phyloP scores from a whole-genome alignment of 306 rosid species.

The Echinosophora koreensis region DNA sequence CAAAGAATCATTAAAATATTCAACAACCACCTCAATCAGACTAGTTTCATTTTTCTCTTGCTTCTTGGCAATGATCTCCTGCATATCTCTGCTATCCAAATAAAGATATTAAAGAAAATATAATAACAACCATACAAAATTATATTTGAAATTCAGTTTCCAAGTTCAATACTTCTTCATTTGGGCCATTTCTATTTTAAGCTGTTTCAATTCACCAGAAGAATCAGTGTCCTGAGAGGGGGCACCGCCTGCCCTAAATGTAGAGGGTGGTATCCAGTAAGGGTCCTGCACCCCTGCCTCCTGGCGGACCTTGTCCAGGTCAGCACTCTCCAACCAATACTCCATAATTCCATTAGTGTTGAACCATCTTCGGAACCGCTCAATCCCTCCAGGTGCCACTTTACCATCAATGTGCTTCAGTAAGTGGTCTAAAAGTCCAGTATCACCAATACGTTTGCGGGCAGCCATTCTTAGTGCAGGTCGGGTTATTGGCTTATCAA shows the following conservation, averaged over 20 bases:
- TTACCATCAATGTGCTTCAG: constrained; percentile 84
- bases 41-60: constrained; percentile 51
- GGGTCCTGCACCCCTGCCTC: constrained; percentile 83
- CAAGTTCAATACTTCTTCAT: constrained; percentile 72
- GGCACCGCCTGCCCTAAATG: constrained; percentile 41
- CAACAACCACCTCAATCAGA: constrained; percentile 62
- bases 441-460: constrained; percentile 82
- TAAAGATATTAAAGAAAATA: constrained; percentile 42
- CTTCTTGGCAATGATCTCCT: constrained; percentile 61
- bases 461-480: constrained; percentile 69
- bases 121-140: constrained; percentile 39
- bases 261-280: constrained; percentile 72
- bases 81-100: constrained; percentile 74
- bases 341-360: constrained; percentile 82
- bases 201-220: constrained; percentile 68
- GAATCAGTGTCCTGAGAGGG: constrained; percentile 53
- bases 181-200: constrained; percentile 66
- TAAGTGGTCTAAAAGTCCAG: constrained; percentile 89
- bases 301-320: constrained; percentile 63
- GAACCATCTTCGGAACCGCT: constrained; percentile 83
- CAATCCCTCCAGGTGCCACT: constrained; percentile 76
- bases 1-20: constrained; percentile 36
- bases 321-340: constrained; percentile 93
- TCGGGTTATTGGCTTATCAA: constrained; percentile 72
- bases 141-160: constrained; percentile 36